Evolutionary conservation across 139 green algal species (phyloP), one percentile per base, ranked within the genome.

Genomic region (Pleodorina starrii): DNA sequence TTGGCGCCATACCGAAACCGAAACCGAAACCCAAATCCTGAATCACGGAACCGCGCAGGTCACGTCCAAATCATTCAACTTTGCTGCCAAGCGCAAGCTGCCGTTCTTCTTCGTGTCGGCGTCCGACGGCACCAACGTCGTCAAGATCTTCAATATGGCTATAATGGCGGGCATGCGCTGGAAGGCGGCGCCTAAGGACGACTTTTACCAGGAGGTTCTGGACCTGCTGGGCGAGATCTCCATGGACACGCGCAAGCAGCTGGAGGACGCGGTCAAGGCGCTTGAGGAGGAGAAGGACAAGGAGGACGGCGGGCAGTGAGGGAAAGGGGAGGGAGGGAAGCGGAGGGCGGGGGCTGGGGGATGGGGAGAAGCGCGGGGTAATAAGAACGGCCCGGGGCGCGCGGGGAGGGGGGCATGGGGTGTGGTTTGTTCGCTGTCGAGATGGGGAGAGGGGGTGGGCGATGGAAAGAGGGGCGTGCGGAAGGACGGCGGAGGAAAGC

Each of bases 91-190:
- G 91, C 80, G 89, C 78, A 94, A 92, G 85, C 78, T 95, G 48
- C 94, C 94, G 6, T 96, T 96, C 90, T 95, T 94, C 89, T 96
- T 96, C 90, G 94, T 96, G 35, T 94, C 88, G 4, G 94, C 94
- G 27, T 83, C 27, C 16, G 94, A 96, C 83, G 94, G 94, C 51
- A 96, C 94, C 38, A 96, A 96, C 69, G 93, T 96, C 38, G 94
- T 96, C 57, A 95, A 95, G 86, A 94, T 94, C 48, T 96, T 96
- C 82, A 75, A 89, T 68, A 91, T 91, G 76, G 90, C 90, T 71
- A 93, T 95, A 71, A 81, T 91, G 84, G 87, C 91, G 42, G 94
- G 90, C 66, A 85, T 94, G 35, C 76, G 76, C 57, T 93, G 91
- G 84, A 95, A 96, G 90, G 91, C 93, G 50, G 82, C 87, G 9